Conservation (phyloP, 192 early-diverging fungal genomes). For the Entophlyctis luteolus region DNA sequence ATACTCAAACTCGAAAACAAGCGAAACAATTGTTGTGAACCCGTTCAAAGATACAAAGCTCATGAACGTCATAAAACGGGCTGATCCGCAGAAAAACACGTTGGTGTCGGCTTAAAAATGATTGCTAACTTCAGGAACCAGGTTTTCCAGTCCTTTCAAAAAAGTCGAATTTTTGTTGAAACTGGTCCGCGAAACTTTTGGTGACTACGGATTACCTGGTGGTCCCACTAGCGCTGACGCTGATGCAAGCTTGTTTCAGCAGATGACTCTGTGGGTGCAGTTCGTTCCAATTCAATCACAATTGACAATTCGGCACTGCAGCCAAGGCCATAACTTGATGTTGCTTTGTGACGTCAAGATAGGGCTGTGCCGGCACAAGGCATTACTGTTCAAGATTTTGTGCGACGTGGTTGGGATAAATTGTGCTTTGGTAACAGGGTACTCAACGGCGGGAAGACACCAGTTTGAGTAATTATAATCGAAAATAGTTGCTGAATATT, state of each 20-base stretch:
- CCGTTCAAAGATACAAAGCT: slow-evolving; percentile 28
- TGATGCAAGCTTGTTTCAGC: slow-evolving; percentile 35
- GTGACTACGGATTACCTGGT: slow-evolving; percentile 45
- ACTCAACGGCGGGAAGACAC: slow-evolving; percentile 46
- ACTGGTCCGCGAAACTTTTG: slow-evolving; percentile 36
- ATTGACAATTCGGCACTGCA: background rate
- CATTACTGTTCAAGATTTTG: slow-evolving; percentile 50
- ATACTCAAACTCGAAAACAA: background rate
- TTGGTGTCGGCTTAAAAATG: background rate
- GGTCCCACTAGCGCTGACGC: slow-evolving; percentile 41
- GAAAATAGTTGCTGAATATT: background rate
- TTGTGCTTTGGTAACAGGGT: slow-evolving; percentile 50
- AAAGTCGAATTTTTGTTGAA: slow-evolving; percentile 43
- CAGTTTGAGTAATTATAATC: slow-evolving; percentile 31
- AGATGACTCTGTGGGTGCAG: slow-evolving; percentile 35
- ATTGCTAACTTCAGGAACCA: background rate
- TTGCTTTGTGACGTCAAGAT: slow-evolving; percentile 40
- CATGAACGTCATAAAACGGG: slow-evolving; percentile 24
- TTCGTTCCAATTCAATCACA: background rate
- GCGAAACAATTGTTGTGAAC: slow-evolving; percentile 48
- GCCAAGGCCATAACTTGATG: slow-evolving; percentile 52
- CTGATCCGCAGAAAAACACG: slow-evolving; percentile 4
- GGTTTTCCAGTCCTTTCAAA: slow-evolving; percentile 4
- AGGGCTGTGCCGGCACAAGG: slow-evolving; percentile 52
- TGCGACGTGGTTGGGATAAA: slow-evolving; percentile 42